Conservation (phyloP, 495 filamentous ascomycete species). For the Daldinia caldariorum region DNA sequence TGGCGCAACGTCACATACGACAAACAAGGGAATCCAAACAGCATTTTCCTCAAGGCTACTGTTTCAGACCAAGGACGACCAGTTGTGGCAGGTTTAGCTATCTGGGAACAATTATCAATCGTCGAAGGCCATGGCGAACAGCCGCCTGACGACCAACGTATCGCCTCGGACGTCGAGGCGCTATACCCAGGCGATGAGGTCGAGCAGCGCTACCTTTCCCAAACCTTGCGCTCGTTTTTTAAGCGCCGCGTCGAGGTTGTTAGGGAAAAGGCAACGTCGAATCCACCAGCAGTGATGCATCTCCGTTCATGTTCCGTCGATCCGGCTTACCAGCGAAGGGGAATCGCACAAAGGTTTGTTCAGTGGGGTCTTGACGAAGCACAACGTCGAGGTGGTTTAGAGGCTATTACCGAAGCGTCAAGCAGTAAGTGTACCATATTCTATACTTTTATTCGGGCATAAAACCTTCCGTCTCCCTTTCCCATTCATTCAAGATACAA, state of each 20-base stretch:
- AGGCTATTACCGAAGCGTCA: slow-evolving; percentile 54
- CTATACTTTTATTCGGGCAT: neutral
- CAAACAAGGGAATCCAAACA: slow-evolving; percentile 53
- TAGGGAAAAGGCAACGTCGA: slow-evolving; percentile 39
- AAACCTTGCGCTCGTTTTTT: slow-evolving; percentile 46
- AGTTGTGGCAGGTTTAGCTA: slow-evolving; percentile 53
- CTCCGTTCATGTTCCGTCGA: slow-evolving; percentile 56
- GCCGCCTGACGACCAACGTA: slow-evolving; percentile 40
- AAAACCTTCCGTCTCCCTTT: neutral
- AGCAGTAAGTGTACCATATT: slow-evolving; percentile 34
- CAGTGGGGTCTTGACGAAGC: slow-evolving; percentile 57
- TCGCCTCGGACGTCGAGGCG: slow-evolving; percentile 40
- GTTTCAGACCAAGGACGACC: slow-evolving; percentile 41
- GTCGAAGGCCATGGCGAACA: slow-evolving; percentile 52
- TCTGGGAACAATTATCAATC: slow-evolving; percentile 50
- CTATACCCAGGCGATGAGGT: slow-evolving; percentile 51
- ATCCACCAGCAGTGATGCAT: slow-evolving; percentile 50
- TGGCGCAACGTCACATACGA: slow-evolving; percentile 46
- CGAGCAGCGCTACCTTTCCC: slow-evolving; percentile 53
- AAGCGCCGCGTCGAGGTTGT: slow-evolving; percentile 48
- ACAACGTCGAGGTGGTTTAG: slow-evolving; percentile 49
- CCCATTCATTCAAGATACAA: too few species aligned
- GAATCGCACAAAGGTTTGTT: slow-evolving; percentile 52
- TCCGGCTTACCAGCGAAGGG: slow-evolving; percentile 53
- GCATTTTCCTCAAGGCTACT: slow-evolving; percentile 57